Percentiles rank a stretch among this genome's conserved stretches.
Conservation (phyloP, 306 rosid species). For the Lathyrus aphaca region DNA sequence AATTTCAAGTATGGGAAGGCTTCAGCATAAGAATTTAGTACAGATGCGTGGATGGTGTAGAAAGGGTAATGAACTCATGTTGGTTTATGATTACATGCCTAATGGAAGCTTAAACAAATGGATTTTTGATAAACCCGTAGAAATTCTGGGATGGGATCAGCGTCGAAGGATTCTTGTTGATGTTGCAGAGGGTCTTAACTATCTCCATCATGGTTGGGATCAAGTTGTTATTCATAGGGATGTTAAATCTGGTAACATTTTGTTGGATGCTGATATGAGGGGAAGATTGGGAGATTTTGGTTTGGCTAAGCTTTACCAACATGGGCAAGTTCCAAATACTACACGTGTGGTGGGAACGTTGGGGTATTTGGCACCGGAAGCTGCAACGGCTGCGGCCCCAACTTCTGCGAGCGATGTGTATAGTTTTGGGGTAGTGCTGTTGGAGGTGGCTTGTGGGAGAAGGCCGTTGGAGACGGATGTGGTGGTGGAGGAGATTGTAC, state of each 20-base stretch:
- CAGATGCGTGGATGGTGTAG: constrained; percentile 97
- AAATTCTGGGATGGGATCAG: constrained; percentile 55
- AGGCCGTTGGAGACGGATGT: constrained; percentile 63
- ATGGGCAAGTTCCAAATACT: constrained; percentile 81
- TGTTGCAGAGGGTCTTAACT: constrained; percentile 84
- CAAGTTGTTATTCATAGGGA: constrained; percentile 87
- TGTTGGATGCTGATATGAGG: constrained; percentile 75
- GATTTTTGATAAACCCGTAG: constrained; percentile 63
- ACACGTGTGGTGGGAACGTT: constrained; percentile 88
- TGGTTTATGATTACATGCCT: constrained; percentile 90
- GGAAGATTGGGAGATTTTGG: constrained; percentile 91
- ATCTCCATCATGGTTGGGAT: constrained; percentile 93
- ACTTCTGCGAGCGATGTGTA: constrained; percentile 84
- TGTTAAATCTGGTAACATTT: constrained; percentile 76
- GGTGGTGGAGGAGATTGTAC: constrained; percentile 68
- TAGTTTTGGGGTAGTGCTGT: constrained; percentile 83
- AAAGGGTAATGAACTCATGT: constrained; percentile 67
- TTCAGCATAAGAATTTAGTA: constrained; percentile 85
- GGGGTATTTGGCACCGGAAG: constrained; percentile 90
- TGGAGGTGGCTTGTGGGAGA: constrained; percentile 89
- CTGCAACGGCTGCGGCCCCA: constrained; percentile 62
- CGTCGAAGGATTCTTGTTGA: constrained; percentile 72
- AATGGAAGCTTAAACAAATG: constrained; percentile 81
- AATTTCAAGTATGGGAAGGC: constrained; percentile 88
- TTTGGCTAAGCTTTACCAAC: constrained; percentile 82